Evolutionary conservation across 2,329 filamentous ascomycete genomes (phyloP).

Genomic region (Ophiocordyceps camponoti-leonardi): DNA sequence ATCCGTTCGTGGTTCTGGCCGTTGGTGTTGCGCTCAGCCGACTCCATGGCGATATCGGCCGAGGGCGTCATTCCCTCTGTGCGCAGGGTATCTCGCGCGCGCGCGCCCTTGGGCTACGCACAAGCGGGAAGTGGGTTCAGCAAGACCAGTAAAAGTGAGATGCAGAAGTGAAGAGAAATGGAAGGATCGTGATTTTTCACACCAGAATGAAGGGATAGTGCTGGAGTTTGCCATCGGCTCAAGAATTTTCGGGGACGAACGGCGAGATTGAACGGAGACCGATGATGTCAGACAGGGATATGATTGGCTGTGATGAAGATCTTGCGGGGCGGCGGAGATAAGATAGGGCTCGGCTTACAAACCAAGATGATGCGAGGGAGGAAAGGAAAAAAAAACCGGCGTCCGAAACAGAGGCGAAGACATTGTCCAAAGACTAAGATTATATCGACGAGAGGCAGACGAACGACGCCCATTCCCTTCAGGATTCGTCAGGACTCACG

Average conservation of each 20-base stretch:
- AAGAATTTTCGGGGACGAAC: background rate
- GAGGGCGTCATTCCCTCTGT: background rate
- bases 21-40: slow-evolving; percentile 2
- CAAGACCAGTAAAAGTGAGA: too few relatives aligned
- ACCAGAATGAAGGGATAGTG: too few relatives aligned
- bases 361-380: background rate
- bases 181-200: too few relatives aligned
- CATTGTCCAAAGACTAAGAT: too few relatives aligned
- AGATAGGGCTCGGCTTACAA: background rate
- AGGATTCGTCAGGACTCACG: background rate
- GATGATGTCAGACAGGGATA: background rate
- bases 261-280: background rate
- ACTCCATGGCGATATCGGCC: slow-evolving; percentile 3
- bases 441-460: background rate
- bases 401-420: background rate
- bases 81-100: too few relatives aligned
- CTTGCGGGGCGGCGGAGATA: background rate
- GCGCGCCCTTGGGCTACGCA: too few relatives aligned
- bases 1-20: slow-evolving; percentile 13
- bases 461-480: background rate
- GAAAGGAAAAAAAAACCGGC: background rate
- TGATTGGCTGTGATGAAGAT: background rate
- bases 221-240: background rate
- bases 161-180: too few relatives aligned
- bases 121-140: too few relatives aligned